Conservation (phyloP, 23 red algal species). For the Cyanidioschyzon merolae region DNA sequence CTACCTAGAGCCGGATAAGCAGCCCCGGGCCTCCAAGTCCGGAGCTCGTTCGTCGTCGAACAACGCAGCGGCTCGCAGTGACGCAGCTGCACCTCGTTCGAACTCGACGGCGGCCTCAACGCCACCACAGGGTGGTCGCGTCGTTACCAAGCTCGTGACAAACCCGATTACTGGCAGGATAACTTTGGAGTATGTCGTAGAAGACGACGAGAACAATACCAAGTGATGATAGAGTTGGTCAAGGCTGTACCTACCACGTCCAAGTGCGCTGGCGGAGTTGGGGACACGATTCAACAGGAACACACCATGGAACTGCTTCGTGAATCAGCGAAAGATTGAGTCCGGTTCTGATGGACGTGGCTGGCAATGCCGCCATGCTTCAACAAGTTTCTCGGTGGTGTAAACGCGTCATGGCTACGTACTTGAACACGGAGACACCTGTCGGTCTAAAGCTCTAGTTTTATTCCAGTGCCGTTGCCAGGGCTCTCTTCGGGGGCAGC, state of each 20-base stretch:
- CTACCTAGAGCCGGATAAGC: slow-evolving; percentile 10
- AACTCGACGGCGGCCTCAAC: neutral
- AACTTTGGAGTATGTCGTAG: slow-evolving; percentile 11
- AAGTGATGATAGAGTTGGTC: neutral
- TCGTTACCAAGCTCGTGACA: slow-evolving; percentile 5
- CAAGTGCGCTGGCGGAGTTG: too few species aligned
- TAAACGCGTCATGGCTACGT: too few species aligned
- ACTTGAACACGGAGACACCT: too few species aligned
- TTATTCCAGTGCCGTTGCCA: too few species aligned
- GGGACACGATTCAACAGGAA: too few species aligned
- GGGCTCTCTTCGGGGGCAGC: too few species aligned
- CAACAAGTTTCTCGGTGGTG: too few species aligned
- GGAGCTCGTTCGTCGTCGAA: neutral
- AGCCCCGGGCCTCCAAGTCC: neutral
- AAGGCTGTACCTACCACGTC: neutral
- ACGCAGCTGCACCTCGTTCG: neutral
- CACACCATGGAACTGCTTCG: too few species aligned
- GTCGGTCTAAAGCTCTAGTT: too few species aligned
- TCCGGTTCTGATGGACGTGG: too few species aligned
- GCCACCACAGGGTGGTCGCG: neutral
- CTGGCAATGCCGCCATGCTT: too few species aligned
- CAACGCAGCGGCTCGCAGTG: neutral
- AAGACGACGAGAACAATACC: neutral
- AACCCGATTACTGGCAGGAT: slow-evolving; percentile 10
- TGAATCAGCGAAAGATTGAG: too few species aligned